Evolutionary conservation across 176 grass and related monocot species (phyloP).

Genomic region (Oryza brachyantha): DNA sequence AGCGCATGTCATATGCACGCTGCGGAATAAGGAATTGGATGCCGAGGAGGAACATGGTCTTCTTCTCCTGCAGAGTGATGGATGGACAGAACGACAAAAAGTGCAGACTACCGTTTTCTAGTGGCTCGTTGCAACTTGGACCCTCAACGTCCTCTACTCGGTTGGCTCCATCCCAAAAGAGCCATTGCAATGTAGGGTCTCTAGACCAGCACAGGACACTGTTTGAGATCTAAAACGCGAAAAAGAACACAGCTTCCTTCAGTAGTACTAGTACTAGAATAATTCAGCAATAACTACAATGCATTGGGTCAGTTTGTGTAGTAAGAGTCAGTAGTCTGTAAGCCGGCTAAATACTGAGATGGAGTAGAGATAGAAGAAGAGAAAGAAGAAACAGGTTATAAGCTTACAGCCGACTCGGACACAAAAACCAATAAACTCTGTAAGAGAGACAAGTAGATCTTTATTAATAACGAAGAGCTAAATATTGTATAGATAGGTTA

Average conservation of each 20-base stretch:
- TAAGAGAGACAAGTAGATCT: no score
- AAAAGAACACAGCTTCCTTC: not conserved
- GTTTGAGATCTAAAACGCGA: not conserved
- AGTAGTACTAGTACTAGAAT: not conserved
- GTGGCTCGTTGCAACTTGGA: not conserved
- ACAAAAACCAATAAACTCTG: no score
- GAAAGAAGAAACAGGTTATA: no score
- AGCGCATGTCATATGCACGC: not conserved
- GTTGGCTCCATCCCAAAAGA: not conserved
- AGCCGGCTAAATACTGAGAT: no score
- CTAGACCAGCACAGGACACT: not conserved
- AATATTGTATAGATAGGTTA: no score
- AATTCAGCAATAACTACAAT: not conserved
- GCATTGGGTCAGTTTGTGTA: not conserved
- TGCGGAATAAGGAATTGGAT: conserved; percentile 36
- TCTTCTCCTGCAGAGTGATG: no score
- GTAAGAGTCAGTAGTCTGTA: no score
- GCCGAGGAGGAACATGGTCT: conserved; percentile 13
- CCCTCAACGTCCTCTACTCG: not conserved
- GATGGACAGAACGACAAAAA: conserved; percentile 7
- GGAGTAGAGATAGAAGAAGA: no score
- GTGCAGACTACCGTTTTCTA: not conserved
- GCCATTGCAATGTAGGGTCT: not conserved
- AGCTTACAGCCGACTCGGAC: no score
- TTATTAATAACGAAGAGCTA: no score